phyloP scores from a whole-genome alignment of 2,329 filamentous ascomycete genomes.

The Neodidymelliopsis sp. region DNA sequence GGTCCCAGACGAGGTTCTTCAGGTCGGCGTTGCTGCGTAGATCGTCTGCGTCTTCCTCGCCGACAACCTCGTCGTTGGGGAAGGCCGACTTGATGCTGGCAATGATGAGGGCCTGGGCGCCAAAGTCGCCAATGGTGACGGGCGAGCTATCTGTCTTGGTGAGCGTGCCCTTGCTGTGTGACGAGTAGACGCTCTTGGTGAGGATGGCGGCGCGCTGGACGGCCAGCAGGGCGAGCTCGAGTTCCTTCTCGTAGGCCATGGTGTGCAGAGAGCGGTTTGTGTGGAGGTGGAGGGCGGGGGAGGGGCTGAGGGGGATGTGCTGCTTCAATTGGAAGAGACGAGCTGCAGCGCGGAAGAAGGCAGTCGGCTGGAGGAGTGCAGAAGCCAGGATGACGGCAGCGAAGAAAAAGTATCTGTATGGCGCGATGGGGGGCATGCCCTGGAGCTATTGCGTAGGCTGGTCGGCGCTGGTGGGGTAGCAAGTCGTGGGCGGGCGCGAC shows the following conservation, averaged over 20 bases:
- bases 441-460: constrained; percentile 12
- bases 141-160: constrained; percentile 95
- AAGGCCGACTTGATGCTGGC: constrained; percentile 88
- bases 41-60: constrained; percentile 88
- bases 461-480: constrained; percentile 29
- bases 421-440: constrained; percentile 35
- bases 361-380: constrained; percentile 37
- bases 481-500: no score
- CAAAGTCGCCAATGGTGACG: constrained; percentile 97
- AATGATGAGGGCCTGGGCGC: constrained; percentile 96
- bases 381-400: constrained; percentile 44
- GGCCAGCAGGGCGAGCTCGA: constrained; percentile 83
- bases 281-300: constrained; percentile 17
- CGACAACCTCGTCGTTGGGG: constrained; percentile 88
- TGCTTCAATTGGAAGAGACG: constrained; percentile 42
- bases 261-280: constrained; percentile 32
- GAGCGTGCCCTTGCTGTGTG: constrained; percentile 92
- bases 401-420: constrained; percentile 42
- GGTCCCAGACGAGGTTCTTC: constrained; percentile 80
- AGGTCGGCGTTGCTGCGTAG: constrained; percentile 76
- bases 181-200: constrained; percentile 80
- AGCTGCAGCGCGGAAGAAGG: constrained; percentile 38
- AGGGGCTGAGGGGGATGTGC: constrained; percentile 38
- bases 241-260: constrained; percentile 74
- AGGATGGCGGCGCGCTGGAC: constrained; percentile 83